These are phyloP conservation scores for Microcyclosporella mali DNA, from an alignment of 2,329 filamentous ascomycete genomes.

Conservation along the genomic window DNA sequence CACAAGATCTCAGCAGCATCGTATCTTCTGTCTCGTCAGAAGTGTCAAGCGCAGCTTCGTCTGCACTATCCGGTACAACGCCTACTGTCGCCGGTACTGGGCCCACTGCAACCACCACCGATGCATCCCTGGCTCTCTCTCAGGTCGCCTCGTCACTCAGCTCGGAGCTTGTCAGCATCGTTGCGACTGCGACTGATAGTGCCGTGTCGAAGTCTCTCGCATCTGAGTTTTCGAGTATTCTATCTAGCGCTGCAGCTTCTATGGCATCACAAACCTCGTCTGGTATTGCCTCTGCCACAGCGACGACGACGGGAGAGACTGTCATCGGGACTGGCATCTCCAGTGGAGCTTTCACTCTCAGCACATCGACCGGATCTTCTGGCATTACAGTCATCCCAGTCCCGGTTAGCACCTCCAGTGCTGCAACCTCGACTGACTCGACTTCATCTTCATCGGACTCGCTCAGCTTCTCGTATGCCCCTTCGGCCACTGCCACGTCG, in stretches of 20 bases:
- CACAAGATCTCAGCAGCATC: background rate
- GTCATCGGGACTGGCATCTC: slow-evolving; percentile 10
- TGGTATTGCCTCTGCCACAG: slow-evolving; percentile 14
- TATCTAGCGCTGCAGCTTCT: slow-evolving; percentile 28
- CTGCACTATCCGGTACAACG: slow-evolving; percentile 15
- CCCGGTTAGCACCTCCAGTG: slow-evolving; percentile 14
- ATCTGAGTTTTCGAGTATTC: slow-evolving; percentile 26
- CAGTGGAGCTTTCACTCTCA: slow-evolving; percentile 11
- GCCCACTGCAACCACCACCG: slow-evolving; percentile 13
- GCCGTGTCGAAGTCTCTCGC: slow-evolving; percentile 23
- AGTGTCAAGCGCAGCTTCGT: slow-evolving; percentile 16
- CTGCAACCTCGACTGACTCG: slow-evolving; percentile 3
- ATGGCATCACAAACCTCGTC: slow-evolving; percentile 11
- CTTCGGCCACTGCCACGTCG: slow-evolving; percentile 4
- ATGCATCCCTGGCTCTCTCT: slow-evolving; percentile 23
- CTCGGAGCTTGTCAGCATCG: slow-evolving; percentile 25
- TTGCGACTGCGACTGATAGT: slow-evolving; percentile 27
- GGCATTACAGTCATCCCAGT: slow-evolving; percentile 22
- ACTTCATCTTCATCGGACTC: slow-evolving; percentile 9
- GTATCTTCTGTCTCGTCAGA: slow-evolving; percentile 23
- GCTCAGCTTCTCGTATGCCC: background rate
- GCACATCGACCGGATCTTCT: slow-evolving; percentile 13
- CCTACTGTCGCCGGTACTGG: slow-evolving; percentile 8
- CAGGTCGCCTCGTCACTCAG: slow-evolving; percentile 26
- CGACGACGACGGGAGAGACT: slow-evolving; percentile 2